These are phyloP conservation scores for Fraxinus greggii DNA, from an alignment of 305 asterid species.

Conservation along the genomic window DNA sequence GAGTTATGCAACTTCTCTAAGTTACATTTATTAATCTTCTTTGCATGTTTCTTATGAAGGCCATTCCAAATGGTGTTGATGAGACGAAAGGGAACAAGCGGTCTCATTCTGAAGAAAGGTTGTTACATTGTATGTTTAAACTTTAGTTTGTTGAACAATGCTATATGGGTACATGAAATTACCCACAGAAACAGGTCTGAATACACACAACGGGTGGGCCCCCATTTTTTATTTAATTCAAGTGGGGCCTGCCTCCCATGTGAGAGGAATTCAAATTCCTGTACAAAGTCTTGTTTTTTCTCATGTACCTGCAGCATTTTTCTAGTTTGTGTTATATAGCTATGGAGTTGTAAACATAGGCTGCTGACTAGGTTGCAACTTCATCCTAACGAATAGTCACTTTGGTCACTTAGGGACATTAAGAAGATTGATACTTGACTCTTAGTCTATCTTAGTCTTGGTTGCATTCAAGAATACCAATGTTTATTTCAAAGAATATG, in stretches of 20 bases:
- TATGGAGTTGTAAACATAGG: background rate
- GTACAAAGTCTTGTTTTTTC: too few species aligned
- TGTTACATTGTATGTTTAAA: background rate
- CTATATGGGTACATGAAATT: too few species aligned
- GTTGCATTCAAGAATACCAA: background rate
- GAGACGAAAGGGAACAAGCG: slow-evolving; percentile 23
- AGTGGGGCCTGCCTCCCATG: too few species aligned
- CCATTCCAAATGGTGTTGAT: slow-evolving; percentile 14
- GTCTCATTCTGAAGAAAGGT: slow-evolving; percentile 24
- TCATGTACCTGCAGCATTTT: too few species aligned
- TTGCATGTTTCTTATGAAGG: slow-evolving; percentile 10
- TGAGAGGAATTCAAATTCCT: too few species aligned
- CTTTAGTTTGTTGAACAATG: background rate
- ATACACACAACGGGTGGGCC: too few species aligned
- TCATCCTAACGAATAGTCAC: background rate
- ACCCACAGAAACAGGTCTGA: too few species aligned
- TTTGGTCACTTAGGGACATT: background rate
- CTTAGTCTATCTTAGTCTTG: background rate
- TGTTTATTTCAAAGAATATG: background rate
- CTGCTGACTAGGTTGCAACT: background rate
- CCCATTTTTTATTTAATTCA: too few species aligned
- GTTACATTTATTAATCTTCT: background rate
- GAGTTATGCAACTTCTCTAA: background rate
- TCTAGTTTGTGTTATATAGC: background rate
- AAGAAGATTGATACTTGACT: background rate